Conservation (phyloP, 345 rosid genomes). For the Limnanthes douglasii region DNA sequence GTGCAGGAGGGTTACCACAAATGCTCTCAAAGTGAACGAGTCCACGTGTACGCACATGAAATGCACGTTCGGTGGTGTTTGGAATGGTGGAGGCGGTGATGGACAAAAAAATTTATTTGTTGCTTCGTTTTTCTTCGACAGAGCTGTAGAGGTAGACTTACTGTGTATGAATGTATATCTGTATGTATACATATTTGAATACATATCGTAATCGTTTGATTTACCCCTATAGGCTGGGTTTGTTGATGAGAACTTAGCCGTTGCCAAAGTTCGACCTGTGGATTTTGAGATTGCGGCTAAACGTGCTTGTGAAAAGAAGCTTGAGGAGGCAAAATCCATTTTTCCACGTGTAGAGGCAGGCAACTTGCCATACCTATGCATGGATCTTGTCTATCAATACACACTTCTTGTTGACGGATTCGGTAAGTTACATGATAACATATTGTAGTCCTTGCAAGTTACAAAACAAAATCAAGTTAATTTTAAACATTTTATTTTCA, state of each 20-base stretch:
- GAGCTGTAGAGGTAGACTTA: slow-evolving; percentile 99
- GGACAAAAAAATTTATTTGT: slow-evolving; percentile 87
- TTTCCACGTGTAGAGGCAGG: slow-evolving; percentile 32
- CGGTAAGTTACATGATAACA: slow-evolving; percentile 51
- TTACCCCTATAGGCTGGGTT: slow-evolving; percentile 56
- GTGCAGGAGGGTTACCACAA: slow-evolving; percentile 49
- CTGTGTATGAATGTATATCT: no score
- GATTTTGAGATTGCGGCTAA: slow-evolving; percentile 71
- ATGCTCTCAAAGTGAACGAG: slow-evolving; percentile 78
- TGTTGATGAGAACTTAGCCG: slow-evolving; percentile 38
- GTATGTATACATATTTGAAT: not conserved
- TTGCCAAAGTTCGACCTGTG: slow-evolving; percentile 60
- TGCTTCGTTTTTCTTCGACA: slow-evolving; percentile 92
- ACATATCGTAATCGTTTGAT: slow-evolving; percentile 2
- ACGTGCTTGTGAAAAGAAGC: slow-evolving; percentile 70
- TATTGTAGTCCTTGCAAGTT: not conserved
- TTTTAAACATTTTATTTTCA: no score
- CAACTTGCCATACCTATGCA: slow-evolving; percentile 65
- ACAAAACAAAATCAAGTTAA: no score
- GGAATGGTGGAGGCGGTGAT: slow-evolving; percentile 99
- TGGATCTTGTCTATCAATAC: slow-evolving; percentile 88
- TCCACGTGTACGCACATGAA: slow-evolving; percentile 72
- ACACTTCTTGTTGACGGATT: slow-evolving; percentile 80
- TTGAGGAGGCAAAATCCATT: slow-evolving; percentile 39
- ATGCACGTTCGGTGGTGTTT: slow-evolving; percentile 91